These are phyloP conservation scores for Candida nonsorbophila DNA, from an alignment of 805 yeast species.

Conservation along the genomic window DNA sequence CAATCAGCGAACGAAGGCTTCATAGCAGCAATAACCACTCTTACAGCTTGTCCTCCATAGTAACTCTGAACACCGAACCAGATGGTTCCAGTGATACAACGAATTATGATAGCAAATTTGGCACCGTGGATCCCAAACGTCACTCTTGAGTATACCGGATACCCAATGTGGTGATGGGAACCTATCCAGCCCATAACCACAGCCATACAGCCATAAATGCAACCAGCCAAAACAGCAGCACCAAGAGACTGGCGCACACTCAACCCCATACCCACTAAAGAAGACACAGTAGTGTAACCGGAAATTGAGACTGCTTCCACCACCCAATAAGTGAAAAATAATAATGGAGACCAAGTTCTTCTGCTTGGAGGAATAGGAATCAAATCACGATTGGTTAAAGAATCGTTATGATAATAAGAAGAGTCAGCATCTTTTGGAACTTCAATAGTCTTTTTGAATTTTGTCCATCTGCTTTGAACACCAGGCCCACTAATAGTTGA, in stretches of 20 bases:
- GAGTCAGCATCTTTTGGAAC: conserved; percentile 16
- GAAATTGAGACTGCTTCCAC: conserved; percentile 8
- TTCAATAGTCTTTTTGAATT: conserved; percentile 8
- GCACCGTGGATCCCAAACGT: conserved; percentile 31
- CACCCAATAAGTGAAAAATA: conserved; percentile 6
- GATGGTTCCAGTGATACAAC: conserved; percentile 29
- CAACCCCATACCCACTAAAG: conserved; percentile 8
- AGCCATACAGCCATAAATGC: conserved; percentile 14
- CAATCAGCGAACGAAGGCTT: conserved; percentile 14
- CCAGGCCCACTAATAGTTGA: too few relatives aligned
- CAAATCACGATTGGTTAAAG: conserved; percentile 31
- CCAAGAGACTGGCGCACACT: conserved; percentile 20
- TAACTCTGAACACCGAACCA: conserved; percentile 36
- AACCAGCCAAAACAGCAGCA: conserved; percentile 17
- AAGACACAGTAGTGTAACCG: conserved; percentile 6
- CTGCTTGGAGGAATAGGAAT: conserved; percentile 30
- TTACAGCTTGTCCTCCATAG: conserved; percentile 30
- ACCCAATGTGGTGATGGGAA: conserved; percentile 28
- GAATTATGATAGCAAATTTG: conserved; percentile 25
- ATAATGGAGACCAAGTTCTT: conserved; percentile 28
- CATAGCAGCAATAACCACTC: conserved; percentile 16
- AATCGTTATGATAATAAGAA: conserved; percentile 16
- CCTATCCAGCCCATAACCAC: conserved; percentile 18
- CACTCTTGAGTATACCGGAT: conserved; percentile 30
- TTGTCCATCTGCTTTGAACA: not conserved